Base-by-base conservation (phyloP, 192 early-diverging fungal genomes). In the Mortierella hygrophila region DNA sequence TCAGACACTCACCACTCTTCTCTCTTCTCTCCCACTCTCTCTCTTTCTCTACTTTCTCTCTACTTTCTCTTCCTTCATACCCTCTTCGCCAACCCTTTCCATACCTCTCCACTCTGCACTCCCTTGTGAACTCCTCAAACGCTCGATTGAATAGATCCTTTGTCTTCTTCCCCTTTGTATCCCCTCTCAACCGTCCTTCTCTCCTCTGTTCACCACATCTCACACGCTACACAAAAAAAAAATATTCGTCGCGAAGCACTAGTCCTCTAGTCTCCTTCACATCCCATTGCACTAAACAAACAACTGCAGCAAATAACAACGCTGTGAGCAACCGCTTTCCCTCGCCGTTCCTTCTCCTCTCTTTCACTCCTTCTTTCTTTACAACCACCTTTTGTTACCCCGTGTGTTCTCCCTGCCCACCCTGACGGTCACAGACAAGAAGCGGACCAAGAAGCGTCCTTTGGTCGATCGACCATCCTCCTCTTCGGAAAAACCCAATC, bases 391-490 rank as follows among this genome's bases (percentile, higher is more conserved):
- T 40, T 35, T 6, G 10, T 65, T 32, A 29, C 60, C 60, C 13
- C 23, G 60, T 29, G 23, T 63, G 29, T 65, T 29, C 8, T 65
- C 60, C 35, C 46, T 69, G 75, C 76, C 78, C 84, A 86, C 49
- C 84, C 79, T 86, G 84, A 81, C 84, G 78, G 70, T 79, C 75
- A 68, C 80, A 44, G 79, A 86, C 52, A 80, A 81, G 68, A 86
- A 86, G 38, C 76, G 84, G 75, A 63, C 84, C 84, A 80, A 81
- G 65, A 80, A 76, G 75, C 84, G 84, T 76, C 75, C 75, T 86
- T 65, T 77, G 70, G 75, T 72, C 49, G 84, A 80, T 15, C 78
- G 79, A 29, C 76, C 35, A 35, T 29, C 60, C 68, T 38, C 52
- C 79, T 68, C 71, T 44, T 74, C 74, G 23, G 11, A 42, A 10